Evolutionary conservation across 345 rosid species (phyloP).

Genomic region (Sisymbrium altissimum): DNA sequence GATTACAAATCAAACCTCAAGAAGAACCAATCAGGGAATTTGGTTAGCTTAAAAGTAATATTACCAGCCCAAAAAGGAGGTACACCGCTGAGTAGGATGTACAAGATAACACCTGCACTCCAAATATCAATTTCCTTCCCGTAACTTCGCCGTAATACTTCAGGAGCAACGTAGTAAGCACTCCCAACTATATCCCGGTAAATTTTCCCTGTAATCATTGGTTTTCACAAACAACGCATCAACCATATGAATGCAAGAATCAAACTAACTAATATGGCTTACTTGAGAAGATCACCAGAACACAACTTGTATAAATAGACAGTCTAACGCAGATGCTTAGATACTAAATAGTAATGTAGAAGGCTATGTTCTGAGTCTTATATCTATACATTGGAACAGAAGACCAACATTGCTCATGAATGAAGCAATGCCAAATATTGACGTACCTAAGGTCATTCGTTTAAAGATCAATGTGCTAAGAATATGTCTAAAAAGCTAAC

Average conservation of each 20-base stretch:
- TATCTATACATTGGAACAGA: background rate
- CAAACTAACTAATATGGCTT: background rate
- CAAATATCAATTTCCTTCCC: constrained; percentile 93
- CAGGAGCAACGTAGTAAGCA: constrained; percentile 97
- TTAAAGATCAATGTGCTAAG: background rate
- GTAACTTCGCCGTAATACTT: constrained; percentile 71
- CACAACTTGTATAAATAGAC: background rate
- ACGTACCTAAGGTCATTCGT: background rate
- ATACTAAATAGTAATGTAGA: background rate
- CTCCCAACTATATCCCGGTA: constrained; percentile 79
- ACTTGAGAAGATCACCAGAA: background rate
- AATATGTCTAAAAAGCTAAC: background rate
- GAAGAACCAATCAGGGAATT: background rate
- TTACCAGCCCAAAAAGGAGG: constrained; percentile 99
- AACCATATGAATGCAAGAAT: background rate
- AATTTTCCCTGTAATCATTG: constrained; percentile 52
- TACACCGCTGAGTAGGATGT: constrained; percentile 84
- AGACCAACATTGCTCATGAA: background rate
- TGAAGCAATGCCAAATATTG: background rate
- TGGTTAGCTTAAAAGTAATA: background rate
- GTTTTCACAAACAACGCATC: background rate
- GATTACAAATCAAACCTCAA: background rate
- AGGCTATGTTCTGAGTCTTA: background rate
- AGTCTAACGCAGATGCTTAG: background rate
- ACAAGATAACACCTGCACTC: constrained; percentile 91